Conservation (phyloP, 176 grass and related monocot species). For the Oryza meyeriana region DNA sequence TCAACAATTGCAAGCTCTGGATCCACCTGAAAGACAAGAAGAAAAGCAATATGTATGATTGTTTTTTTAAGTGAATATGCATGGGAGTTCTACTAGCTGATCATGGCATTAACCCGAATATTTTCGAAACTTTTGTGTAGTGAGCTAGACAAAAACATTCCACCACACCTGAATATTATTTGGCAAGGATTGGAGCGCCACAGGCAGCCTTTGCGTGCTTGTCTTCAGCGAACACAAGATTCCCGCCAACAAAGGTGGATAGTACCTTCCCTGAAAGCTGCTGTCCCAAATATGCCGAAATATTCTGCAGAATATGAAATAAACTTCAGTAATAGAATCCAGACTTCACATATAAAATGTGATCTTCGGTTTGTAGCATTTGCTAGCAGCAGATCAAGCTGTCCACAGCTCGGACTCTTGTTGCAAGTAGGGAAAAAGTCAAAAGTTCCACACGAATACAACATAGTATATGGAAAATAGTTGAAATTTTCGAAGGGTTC, state of each 20-base stretch:
- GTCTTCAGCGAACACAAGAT: constrained; percentile 74
- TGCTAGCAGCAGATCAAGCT: neutral
- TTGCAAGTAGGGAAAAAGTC: neutral
- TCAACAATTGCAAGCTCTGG: neutral
- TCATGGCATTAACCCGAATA: neutral
- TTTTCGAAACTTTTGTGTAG: neutral
- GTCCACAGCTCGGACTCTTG: neutral
- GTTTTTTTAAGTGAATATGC: too few species aligned
- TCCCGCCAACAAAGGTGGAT: constrained; percentile 87
- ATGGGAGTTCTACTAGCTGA: too few species aligned
- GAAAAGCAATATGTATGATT: neutral
- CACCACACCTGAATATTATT: constrained; percentile 22
- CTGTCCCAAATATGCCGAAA: constrained; percentile 70
- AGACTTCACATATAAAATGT: neutral
- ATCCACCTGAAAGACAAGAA: constrained; percentile 16
- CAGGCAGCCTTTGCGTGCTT: constrained; percentile 69
- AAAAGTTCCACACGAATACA: neutral
- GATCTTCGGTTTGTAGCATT: neutral
- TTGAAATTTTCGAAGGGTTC: neutral
- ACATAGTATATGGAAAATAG: neutral
- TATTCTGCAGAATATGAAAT: constrained; percentile 38
- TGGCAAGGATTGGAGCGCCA: constrained; percentile 70
- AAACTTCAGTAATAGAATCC: neutral
- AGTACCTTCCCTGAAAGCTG: constrained; percentile 68
- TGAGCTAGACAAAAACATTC: neutral